These are phyloP conservation scores for Vaccinium vitisidaea DNA, from an alignment of 148 eudicot genomes.

Conservation along the genomic window DNA sequence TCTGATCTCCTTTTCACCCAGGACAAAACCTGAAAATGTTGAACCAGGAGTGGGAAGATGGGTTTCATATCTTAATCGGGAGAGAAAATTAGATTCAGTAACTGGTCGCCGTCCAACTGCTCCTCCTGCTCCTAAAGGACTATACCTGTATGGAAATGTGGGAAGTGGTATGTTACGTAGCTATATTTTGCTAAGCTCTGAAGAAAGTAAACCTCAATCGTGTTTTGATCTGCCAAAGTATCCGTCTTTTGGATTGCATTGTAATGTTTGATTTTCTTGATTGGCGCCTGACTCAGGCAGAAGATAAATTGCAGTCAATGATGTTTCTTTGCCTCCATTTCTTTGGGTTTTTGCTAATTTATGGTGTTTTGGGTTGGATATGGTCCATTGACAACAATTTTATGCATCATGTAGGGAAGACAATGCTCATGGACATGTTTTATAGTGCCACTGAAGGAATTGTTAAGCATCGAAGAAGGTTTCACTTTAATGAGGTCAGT, in stretches of 20 bases:
- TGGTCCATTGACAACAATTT: neutral
- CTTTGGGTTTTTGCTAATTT: neutral
- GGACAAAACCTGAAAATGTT: constrained; percentile 51
- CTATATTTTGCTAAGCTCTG: neutral
- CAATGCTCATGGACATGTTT: constrained; percentile 99
- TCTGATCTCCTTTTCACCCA: constrained; percentile 26
- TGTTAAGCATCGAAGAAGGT: constrained; percentile 84
- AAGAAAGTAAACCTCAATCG: neutral
- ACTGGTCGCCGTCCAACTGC: constrained; percentile 73
- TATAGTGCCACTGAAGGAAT: constrained; percentile 79
- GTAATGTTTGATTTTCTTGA: constrained; percentile 1
- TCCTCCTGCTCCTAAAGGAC: constrained; percentile 93
- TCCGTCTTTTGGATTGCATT: neutral
- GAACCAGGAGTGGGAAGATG: constrained; percentile 95
- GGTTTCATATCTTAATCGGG: constrained; percentile 94
- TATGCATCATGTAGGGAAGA: constrained; percentile 64
- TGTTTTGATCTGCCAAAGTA: neutral
- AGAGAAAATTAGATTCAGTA: constrained; percentile 72
- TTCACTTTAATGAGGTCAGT: constrained; percentile 93
- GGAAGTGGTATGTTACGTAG: constrained; percentile 74
- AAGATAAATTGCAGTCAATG: neutral
- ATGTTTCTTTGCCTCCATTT: neutral
- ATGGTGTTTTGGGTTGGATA: neutral
- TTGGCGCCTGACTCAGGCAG: neutral
- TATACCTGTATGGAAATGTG: constrained; percentile 91